Evolutionary conservation across 805 yeast species (phyloP), one percentile per base, ranked within the genome.

Genomic region (Metschnikowia peoriensis): DNA sequence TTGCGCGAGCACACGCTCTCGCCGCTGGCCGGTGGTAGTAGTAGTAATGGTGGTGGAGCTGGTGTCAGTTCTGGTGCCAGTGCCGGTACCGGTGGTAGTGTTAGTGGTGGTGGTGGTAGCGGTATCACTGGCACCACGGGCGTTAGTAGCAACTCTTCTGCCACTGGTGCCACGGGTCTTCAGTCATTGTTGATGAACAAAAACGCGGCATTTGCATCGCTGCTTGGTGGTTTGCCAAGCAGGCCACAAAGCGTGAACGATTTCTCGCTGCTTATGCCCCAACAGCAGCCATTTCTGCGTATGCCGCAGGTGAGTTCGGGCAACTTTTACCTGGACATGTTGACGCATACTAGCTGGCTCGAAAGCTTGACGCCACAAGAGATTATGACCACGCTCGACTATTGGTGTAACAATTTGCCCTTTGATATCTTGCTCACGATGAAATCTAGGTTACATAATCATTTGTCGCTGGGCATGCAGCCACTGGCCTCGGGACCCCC

Each of bases 401-500:
- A 80, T 61, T 66, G 83, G 64, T 70, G 84, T 53, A 69, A 76
- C 44, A 71, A 72, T 52, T 66, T 83, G 57, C 78, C 82, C 8
- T 76, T 79, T 50, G 86, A 83, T 56, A 76, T 79, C 14, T 65
- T 82, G 55, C 68, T 75, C 37, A 72, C 81, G 46, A 78, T 83
- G 50, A 78, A 75, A 61, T 62, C 76, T 32, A 78, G 76, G 57
- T 58, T 82, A 50, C 84, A 80, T 53, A 64, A 51, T 44, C 73
- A 69, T 56, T 65, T 74, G 57, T 46, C 52, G 7, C 53, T 40
- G 50, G 55, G 55, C 22, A 34, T 54, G 49, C 52, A 46, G 27
- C 45, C 34, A 12, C 45, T 41, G 46, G 22, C 22, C 22, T 22
- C 22, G 22, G 22, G 22, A 22, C 61, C 54, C 47, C 62, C 49